Evolutionary conservation across 441 rosid species (phyloP), one percentile per base, ranked within the genome.

Genomic region (Euphorbia schlechtendalii): DNA sequence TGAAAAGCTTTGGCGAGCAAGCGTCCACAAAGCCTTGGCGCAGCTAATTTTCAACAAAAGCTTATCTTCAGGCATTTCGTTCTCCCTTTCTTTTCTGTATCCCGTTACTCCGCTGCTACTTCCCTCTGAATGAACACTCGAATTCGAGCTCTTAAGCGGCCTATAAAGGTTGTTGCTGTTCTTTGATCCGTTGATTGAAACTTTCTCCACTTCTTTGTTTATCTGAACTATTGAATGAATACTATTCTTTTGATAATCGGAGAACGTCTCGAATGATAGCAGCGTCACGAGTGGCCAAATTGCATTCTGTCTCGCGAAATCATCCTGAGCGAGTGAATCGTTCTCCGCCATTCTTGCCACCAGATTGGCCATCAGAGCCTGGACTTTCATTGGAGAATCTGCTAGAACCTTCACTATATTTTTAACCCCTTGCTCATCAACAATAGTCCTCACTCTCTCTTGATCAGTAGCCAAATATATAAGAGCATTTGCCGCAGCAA

Each of bases 161-260:
- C 63, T 63, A 24, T 45, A 57, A 11, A 38, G 57, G 20, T 67
- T 32, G 46, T 66, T 38, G 10, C 12, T 41, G 22, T 65, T 59
- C 22, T 56, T 64, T 11, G 60, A 70, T 30, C 51, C 59, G 55
- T 41, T 64, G 3, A 56, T 41, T 20, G 65, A 60, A 40, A 38
- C 63, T n/a, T 59, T 66, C 12, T 59, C 70, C 38, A 85, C 30
- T 68, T 86, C 85, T 68, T 74, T 81, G 45, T 84, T 82, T 70
- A 82, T 72, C 72, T 86, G 84, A 61, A 82, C 74, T 54, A 81
- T 63, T 0, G 92, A 81, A 67, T 81, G 86, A 65, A 86, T 75
- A 66, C 83, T 78, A 11, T 74, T 71, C 56, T 73, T 76, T 18
- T 77, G 72, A 32, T 72, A 78, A 28, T 81, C 86, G 10, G 76